Percentiles rank a stretch among this genome's conserved stretches.
These are phyloP conservation scores for Hypoxylon sp. DNA, from an alignment of 2,329 filamentous ascomycete genomes.

Conservation along the genomic window DNA sequence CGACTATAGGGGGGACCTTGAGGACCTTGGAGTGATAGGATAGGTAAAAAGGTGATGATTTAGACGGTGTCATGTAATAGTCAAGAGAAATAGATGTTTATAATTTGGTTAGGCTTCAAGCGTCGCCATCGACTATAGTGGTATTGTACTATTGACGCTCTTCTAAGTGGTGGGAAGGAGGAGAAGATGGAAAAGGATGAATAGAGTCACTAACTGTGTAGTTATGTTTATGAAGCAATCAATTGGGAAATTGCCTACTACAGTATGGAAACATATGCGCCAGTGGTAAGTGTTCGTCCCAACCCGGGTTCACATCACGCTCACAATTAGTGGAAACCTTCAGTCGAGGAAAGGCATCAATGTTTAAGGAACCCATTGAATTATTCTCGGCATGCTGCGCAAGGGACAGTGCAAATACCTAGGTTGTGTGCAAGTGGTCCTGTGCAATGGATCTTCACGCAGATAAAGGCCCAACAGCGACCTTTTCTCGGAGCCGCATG, in stretches of 20 bases:
- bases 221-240: neutral
- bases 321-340: neutral
- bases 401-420: neutral
- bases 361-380: neutral
- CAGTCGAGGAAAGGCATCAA: neutral
- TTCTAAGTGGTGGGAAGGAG: neutral
- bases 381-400: neutral
- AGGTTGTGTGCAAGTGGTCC: neutral
- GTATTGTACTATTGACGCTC: neutral
- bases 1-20: neutral
- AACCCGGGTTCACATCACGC: neutral
- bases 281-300: neutral
- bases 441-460: slow-evolving; percentile 39
- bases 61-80: neutral
- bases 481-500: slow-evolving; percentile 64
- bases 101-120: neutral
- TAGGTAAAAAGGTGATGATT: neutral
- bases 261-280: neutral
- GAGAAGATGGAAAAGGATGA: neutral
- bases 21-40: neutral
- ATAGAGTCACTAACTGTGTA: neutral
- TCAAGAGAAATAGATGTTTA: neutral
- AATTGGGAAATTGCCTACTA: neutral
- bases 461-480: slow-evolving; percentile 69
- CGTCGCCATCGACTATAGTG: neutral